These are phyloP conservation scores for Angophora floribunda DNA, from an alignment of 345 rosid species.

Conservation along the genomic window DNA sequence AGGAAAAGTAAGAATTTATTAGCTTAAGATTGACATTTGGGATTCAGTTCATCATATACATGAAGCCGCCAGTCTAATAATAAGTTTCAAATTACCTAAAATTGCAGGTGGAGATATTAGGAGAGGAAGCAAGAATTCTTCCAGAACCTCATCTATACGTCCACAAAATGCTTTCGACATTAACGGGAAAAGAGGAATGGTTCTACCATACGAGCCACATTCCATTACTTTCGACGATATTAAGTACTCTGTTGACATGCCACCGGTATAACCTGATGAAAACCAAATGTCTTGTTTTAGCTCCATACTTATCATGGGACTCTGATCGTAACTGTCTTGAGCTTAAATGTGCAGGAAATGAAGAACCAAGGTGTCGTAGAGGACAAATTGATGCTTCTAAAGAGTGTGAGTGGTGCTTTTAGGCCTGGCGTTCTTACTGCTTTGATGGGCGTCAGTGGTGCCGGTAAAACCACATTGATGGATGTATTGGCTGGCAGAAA, in stretches of 20 bases:
- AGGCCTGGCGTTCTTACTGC: constrained; percentile 85
- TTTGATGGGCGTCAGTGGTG: constrained; percentile 77
- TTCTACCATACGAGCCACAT: constrained; percentile 32
- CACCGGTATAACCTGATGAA: constrained; percentile 12
- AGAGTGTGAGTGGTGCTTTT: constrained; percentile 72
- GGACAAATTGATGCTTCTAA: constrained; percentile 54
- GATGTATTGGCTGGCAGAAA: constrained; percentile 88
- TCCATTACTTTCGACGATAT: constrained; percentile 30
- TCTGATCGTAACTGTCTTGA: background rate
- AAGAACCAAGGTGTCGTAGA: constrained; percentile 44
- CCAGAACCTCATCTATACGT: background rate
- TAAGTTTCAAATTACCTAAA: background rate
- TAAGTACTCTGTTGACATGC: constrained; percentile 36
- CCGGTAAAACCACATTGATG: constrained; percentile 84
- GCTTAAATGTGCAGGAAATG: constrained; percentile 33
- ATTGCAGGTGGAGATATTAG: background rate
- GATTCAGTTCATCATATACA: background rate
- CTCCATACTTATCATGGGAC: background rate
- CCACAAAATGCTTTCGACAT: background rate
- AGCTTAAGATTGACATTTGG: background rate
- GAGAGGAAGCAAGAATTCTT: background rate
- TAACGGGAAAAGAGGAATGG: constrained; percentile 27
- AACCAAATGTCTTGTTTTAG: background rate
- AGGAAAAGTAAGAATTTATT: background rate
- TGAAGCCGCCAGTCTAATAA: background rate